Evolutionary conservation across 1,139 yeast genomes (phyloP).

Genomic region (Trichomonascaceae sp.): DNA sequence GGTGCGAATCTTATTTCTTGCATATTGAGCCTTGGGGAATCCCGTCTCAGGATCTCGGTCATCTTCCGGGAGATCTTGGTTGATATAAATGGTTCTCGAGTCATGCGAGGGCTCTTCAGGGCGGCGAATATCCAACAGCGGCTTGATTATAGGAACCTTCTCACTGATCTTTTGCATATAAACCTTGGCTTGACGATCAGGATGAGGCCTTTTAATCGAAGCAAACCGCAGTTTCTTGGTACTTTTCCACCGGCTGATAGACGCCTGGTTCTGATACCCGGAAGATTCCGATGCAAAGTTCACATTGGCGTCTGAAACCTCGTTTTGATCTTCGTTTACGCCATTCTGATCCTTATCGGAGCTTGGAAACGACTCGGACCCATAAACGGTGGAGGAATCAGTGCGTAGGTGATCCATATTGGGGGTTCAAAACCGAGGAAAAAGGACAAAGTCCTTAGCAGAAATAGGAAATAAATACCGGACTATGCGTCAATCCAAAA

Average conservation of each 20-base stretch:
- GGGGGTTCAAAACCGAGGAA: neutral
- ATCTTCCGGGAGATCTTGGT: slow-evolving; percentile 58
- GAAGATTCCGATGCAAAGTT: neutral
- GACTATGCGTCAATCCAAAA: neutral
- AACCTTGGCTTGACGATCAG: slow-evolving; percentile 2
- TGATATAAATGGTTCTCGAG: slow-evolving; percentile 34
- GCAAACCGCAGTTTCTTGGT: slow-evolving; percentile 18
- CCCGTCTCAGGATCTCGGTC: slow-evolving; percentile 50
- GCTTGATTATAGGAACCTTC: slow-evolving; percentile 20
- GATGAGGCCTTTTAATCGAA: slow-evolving; percentile 11
- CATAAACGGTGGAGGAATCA: neutral
- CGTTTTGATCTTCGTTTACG: neutral
- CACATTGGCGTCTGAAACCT: neutral
- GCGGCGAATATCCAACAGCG: slow-evolving; percentile 16
- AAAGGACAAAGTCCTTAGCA: neutral
- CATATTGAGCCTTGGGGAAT: slow-evolving; percentile 37
- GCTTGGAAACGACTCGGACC: neutral
- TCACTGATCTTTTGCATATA: slow-evolving; percentile 18
- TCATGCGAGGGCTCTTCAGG: slow-evolving; percentile 11
- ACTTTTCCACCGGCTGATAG: slow-evolving; percentile 5
- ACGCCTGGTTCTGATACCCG: neutral
- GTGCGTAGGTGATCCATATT: neutral
- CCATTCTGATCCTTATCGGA: neutral
- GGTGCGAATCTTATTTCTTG: slow-evolving; percentile 85
- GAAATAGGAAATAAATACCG: neutral